Conservation (phyloP, 2,329 filamentous ascomycete genomes). For the Beauveria caledonica region DNA sequence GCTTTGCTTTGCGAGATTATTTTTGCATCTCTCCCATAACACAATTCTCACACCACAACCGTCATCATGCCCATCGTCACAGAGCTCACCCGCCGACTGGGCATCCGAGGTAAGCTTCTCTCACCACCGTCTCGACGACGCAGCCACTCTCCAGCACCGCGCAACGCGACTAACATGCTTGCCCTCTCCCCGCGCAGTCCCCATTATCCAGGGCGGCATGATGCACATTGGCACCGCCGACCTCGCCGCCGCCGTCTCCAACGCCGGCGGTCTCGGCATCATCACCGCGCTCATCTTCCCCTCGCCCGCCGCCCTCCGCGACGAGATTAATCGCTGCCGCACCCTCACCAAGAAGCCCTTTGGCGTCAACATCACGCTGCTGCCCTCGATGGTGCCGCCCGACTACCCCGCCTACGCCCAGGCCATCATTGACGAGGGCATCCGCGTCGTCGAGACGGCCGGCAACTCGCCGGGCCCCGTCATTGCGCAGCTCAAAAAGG, state of each 20-base stretch:
- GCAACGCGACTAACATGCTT: background rate
- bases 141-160: background rate
- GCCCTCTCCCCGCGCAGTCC: constrained; percentile 41
- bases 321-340: constrained; percentile 83
- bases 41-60: background rate
- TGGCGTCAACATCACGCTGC: constrained; percentile 89
- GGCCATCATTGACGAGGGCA: constrained; percentile 86
- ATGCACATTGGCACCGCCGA: constrained; percentile 79
- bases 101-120: constrained; percentile 38
- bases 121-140: background rate
- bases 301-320: constrained; percentile 80
- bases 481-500: constrained; percentile 79
- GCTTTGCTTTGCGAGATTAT: background rate
- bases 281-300: constrained; percentile 89
- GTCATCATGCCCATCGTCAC: constrained; percentile 48
- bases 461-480: constrained; percentile 84
- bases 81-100: constrained; percentile 48
- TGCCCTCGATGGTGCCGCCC: constrained; percentile 81
- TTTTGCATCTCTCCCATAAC: no score
- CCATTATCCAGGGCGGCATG: constrained; percentile 81
- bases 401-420: constrained; percentile 89
- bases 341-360: constrained; percentile 74
- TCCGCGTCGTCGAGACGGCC: constrained; percentile 86
- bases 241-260: constrained; percentile 66
- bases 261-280: constrained; percentile 75